Percentiles rank a stretch among this genome's conserved stretches.
Conservation (phyloP, 495 filamentous ascomycete species). For the Penicillium bovifimosum region DNA sequence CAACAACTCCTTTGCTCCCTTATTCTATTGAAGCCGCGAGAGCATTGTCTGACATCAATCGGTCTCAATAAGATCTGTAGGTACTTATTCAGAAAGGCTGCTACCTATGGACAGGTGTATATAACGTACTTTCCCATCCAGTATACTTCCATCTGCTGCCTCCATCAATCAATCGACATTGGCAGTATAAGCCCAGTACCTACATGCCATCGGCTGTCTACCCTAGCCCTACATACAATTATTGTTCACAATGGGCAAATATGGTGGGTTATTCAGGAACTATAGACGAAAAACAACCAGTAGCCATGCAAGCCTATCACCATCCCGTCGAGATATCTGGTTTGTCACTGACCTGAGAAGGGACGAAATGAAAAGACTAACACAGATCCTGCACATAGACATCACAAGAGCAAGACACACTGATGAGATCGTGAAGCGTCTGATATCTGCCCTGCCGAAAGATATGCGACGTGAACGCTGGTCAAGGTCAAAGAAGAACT, state of each 20-base stretch:
- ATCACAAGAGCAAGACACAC: background rate
- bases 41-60: no score
- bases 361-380: slow-evolving; percentile 20
- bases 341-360: slow-evolving; percentile 17
- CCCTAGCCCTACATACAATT: background rate
- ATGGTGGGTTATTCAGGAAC: background rate
- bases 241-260: background rate
- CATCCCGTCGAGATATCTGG: slow-evolving; percentile 13
- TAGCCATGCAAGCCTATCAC: background rate
- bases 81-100: no score
- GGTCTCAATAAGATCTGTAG: no score
- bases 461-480: slow-evolving; percentile 1
- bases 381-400: slow-evolving; percentile 21
- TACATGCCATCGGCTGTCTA: background rate
- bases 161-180: no score
- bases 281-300: background rate
- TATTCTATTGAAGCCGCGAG: no score
- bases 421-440: background rate
- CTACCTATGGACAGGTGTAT: no score
- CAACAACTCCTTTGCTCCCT: background rate
- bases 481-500: background rate
- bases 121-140: no score
- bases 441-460: slow-evolving; percentile 17
- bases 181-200: background rate
- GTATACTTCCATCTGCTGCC: no score